phyloP scores from a whole-genome alignment of 768 basidiomycete species.

The Leccinum uliginosum region DNA sequence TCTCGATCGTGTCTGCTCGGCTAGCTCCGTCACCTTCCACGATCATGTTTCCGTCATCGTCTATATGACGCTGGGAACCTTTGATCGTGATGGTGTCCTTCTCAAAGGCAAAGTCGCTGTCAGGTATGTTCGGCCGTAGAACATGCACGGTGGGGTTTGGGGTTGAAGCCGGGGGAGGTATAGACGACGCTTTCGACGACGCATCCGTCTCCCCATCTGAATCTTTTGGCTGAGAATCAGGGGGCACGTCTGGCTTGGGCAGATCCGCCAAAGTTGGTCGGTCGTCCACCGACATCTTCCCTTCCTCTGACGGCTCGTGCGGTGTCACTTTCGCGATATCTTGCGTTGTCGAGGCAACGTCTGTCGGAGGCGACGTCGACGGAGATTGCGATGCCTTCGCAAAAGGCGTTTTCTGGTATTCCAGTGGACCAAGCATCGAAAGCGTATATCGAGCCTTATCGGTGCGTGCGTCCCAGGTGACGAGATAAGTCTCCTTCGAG shows the following conservation, averaged over 20 bases:
- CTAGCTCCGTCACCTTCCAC: conserved; percentile 7
- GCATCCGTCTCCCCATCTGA: background rate
- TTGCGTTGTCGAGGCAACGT: conserved; percentile 4
- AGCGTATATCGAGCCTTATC: conserved; percentile 17
- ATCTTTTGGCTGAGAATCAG: background rate
- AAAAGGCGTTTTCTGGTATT: background rate
- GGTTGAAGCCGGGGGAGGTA: background rate
- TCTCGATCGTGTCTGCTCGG: conserved; percentile 6
- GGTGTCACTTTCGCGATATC: background rate
- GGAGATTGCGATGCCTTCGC: background rate
- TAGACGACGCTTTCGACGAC: background rate
- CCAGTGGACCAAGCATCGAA: conserved; percentile 10
- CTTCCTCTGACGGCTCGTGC: background rate
- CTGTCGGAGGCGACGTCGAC: background rate
- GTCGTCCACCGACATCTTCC: background rate
- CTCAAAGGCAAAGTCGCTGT: conserved; percentile 22
- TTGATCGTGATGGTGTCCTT: conserved; percentile 16
- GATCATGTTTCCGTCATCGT: conserved; percentile 12
- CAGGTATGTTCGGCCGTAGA: conserved; percentile 17
- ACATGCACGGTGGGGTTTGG: conserved; percentile 2
- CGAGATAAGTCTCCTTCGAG: conserved; percentile 19
- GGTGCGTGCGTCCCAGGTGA: conserved; percentile 10
- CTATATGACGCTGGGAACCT: background rate
- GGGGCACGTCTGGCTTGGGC: background rate
- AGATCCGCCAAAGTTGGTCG: conserved; percentile 2